Evolutionary conservation across 306 rosid genomes (phyloP), one percentile per base, ranked within the genome.

Genomic region (Neltuma alba): DNA sequence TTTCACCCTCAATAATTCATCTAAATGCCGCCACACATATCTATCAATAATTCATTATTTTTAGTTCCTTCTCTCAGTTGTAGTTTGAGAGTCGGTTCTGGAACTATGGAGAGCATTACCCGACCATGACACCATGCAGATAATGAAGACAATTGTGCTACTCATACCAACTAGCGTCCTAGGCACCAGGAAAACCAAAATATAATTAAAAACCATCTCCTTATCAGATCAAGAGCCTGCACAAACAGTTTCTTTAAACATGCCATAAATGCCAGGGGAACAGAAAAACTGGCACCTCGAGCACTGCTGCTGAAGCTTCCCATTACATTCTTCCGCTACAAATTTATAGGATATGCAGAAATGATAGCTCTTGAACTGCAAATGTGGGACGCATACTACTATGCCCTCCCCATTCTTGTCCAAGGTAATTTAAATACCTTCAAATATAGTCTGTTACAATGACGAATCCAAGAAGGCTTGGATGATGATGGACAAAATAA

Each of bases 281-380:
- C 68, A 31, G 68, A 62, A 14, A 36, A 70, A 58, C 63, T 67
- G 58, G 25, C 62, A 67, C 73, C 25, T 23, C 61, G 67, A 61
- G n/a, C 70, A 60, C 61, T 77, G 73, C 78, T 76, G 44, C 64
- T 47, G 76, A 76, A 65, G 66, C 72, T 61, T 55, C 42, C 10
- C 14, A 45, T 8, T 58, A 37, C 58, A 41, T 68, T 68, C 73
- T 68, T 20, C 75, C 42, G 25, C 60, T 3, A 45, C 21, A 27
- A 25, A 25, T 45, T 45, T 45, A 44, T 70, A 28, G 8, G 3
- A 13, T 44, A 28, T 27, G 75, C 58, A 44, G 25, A 27, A 30
- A 28, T 23, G 37, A 10, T 23, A 68, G 31, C 27, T 42, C 74
- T 42, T 12, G 55, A 7, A 28, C 50, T 14, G 55, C n/a, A 11